Evolutionary conservation across 495 filamentous ascomycete genomes (phyloP).

Genomic region (Penicillium roqueforti): DNA sequence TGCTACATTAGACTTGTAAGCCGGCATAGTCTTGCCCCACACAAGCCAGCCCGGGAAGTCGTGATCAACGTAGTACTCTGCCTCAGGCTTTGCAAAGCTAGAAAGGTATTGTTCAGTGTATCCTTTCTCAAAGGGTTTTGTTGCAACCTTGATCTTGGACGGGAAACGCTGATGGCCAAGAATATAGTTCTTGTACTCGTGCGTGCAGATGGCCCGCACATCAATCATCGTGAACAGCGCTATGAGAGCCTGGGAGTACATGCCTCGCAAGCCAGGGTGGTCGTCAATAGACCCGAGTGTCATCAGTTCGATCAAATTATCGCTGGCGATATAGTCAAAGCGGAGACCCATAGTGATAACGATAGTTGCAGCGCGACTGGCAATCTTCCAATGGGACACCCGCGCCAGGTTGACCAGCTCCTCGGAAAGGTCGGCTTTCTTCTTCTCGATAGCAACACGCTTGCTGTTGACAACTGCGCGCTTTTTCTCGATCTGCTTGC

Average conservation of each 20-base stretch:
- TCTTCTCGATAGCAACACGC: constrained; percentile 68
- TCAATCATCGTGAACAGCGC: constrained; percentile 79
- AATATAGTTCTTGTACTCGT: constrained; percentile 82
- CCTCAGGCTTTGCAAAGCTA: constrained; percentile 72
- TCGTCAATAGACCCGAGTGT: constrained; percentile 79
- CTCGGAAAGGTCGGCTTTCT: constrained; percentile 73
- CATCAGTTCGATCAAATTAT: constrained; percentile 79
- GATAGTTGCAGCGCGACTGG: constrained; percentile 80
- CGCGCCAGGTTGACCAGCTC: constrained; percentile 75
- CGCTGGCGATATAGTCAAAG: constrained; percentile 79
- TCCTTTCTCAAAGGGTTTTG: constrained; percentile 63
- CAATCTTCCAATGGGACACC: constrained; percentile 92
- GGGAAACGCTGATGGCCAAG: constrained; percentile 67
- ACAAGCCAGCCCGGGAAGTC: constrained; percentile 98
- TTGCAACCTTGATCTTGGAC: constrained; percentile 69
- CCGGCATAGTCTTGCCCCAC: constrained; percentile 82
- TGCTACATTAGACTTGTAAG: constrained; percentile 63
- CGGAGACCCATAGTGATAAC: constrained; percentile 83
- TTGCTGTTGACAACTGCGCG: constrained; percentile 67
- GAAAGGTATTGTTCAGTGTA: constrained; percentile 76
- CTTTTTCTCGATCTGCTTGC: constrained; percentile 59
- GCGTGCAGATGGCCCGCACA: constrained; percentile 76
- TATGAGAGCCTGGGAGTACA: constrained; percentile 76
- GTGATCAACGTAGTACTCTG: constrained; percentile 83
- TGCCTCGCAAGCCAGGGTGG: constrained; percentile 77